Evolutionary conservation across 805 yeast genomes (phyloP).

Genomic region (Ogataea philodendri): DNA sequence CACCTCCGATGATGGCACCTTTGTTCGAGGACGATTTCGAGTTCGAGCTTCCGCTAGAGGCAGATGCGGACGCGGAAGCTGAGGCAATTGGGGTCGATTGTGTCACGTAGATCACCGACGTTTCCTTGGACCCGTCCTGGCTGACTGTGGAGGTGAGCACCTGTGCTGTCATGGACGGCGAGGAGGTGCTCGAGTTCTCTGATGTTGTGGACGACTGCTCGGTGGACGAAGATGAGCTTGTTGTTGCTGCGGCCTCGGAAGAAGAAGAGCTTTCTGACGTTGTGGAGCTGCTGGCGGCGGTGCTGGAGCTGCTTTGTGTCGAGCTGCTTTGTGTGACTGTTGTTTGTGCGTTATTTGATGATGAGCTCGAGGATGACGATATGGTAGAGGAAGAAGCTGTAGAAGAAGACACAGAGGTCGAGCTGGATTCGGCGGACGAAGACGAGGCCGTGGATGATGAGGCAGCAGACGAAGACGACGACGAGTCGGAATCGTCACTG

Average conservation of each 20-base stretch:
- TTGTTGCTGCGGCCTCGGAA: conserved; percentile 27
- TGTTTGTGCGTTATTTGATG: conserved; percentile 9
- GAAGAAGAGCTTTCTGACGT: conserved; percentile 3
- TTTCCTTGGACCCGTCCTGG: conserved; percentile 25
- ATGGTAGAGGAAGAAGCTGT: conserved; percentile 16
- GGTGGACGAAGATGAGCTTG: conserved; percentile 29
- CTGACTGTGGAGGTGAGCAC: conserved; percentile 21
- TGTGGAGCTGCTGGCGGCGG: too few relatives aligned
- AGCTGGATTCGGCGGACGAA: conserved; percentile 5
- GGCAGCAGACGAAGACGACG: conserved; percentile 21
- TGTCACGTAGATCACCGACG: conserved; percentile 31
- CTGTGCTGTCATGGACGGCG: conserved; percentile 17
- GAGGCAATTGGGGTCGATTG: conserved; percentile 23
- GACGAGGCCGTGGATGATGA: conserved; percentile 1
- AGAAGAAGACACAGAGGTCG: conserved; percentile 21
- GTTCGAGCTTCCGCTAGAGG: conserved; percentile 18
- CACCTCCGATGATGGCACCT: conserved; percentile 39
- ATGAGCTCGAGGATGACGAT: conserved; percentile 12
- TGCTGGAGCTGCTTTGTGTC: too few relatives aligned
- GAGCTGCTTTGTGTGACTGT: conserved; percentile 9
- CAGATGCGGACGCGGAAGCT: conserved; percentile 26
- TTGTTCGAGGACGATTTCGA: conserved; percentile 26
- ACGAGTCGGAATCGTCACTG: conserved; percentile 12
- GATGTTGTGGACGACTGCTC: conserved; percentile 12
- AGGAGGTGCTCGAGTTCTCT: conserved; percentile 16